Percentiles rank a stretch among this genome's conserved stretches.
Evolutionary conservation across 805 yeast species (phyloP).

Genomic region (Pichia rugopelliculosa): DNA sequence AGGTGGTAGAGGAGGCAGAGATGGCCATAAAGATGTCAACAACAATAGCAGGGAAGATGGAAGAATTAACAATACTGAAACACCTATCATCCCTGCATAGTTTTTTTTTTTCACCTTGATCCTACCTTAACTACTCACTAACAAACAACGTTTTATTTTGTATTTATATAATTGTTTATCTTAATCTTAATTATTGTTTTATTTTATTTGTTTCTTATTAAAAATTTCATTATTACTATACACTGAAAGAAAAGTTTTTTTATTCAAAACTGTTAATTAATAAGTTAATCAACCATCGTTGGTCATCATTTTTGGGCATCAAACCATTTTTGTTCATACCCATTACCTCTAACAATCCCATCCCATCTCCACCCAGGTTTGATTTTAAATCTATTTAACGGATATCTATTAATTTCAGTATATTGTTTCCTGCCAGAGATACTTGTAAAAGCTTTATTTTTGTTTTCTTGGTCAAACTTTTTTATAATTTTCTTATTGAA

Average conservation of each 20-base stretch:
- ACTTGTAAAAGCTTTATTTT: conserved; percentile 18
- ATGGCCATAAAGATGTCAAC: no score
- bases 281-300: neutral
- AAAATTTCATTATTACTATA: neutral
- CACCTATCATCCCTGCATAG: no score
- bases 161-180: no score
- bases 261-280: no score
- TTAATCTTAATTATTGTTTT: no score
- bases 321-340: conserved; percentile 67
- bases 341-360: conserved; percentile 84
- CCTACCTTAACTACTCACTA: no score
- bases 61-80: neutral
- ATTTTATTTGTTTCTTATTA: neutral
- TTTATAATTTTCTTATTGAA: conserved; percentile 30
- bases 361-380: conserved; percentile 85
- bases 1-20: neutral
- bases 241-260: neutral
- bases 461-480: conserved; percentile 11
- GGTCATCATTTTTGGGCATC: conserved; percentile 11
- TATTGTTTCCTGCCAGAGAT: conserved; percentile 49
- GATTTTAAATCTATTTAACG: conserved; percentile 69
- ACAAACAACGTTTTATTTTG: no score
- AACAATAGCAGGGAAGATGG: no score
- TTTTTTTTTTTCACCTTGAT: no score
- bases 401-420: conserved; percentile 35